Conservation (phyloP, 495 filamentous ascomycete genomes). For the Aspergillus incahuasiensis region DNA sequence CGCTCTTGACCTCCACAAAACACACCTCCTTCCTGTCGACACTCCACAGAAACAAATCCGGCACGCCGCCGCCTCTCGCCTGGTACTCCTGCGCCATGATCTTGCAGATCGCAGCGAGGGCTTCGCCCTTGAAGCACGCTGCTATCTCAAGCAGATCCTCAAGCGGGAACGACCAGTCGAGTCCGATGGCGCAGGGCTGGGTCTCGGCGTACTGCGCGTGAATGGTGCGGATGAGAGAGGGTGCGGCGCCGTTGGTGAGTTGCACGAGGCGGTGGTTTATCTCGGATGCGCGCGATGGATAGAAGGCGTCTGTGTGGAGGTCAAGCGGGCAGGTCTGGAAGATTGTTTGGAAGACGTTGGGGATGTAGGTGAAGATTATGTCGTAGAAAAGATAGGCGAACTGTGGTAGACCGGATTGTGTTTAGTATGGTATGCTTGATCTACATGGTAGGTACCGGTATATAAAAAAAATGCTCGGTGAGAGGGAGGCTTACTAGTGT, state of each 20-base stretch:
- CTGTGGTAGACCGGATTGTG: too few relatives aligned
- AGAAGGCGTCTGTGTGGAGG: slow-evolving; percentile 91
- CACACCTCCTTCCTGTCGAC: slow-evolving; percentile 55
- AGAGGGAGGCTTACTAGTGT: slow-evolving; percentile 55
- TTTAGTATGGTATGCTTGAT: too few relatives aligned
- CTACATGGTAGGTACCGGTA: too few relatives aligned
- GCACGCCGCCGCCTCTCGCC: slow-evolving; percentile 80
- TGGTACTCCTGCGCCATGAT: slow-evolving; percentile 93
- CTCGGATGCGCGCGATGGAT: slow-evolving; percentile 73
- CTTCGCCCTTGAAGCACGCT: slow-evolving; percentile 71
- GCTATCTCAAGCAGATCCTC: slow-evolving; percentile 80
- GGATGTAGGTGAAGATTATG: slow-evolving; percentile 86
- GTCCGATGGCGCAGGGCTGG: slow-evolving; percentile 77
- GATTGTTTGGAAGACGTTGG: slow-evolving; percentile 93
- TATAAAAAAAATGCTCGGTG: too few relatives aligned
- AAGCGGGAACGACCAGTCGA: slow-evolving; percentile 84
- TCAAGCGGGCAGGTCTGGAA: slow-evolving; percentile 94
- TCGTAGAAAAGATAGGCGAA: slow-evolving; percentile 93
- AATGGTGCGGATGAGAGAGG: slow-evolving; percentile 60
- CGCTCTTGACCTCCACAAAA: slow-evolving; percentile 90
- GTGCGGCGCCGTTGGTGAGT: slow-evolving; percentile 72
- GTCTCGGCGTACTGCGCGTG: slow-evolving; percentile 59
- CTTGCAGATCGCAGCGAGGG: slow-evolving; percentile 79
- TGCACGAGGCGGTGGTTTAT: slow-evolving; percentile 85
- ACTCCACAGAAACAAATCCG: slow-evolving; percentile 88